Conservation (phyloP, 768 basidiomycete genomes). For the Symmetrospora coprosmae region DNA sequence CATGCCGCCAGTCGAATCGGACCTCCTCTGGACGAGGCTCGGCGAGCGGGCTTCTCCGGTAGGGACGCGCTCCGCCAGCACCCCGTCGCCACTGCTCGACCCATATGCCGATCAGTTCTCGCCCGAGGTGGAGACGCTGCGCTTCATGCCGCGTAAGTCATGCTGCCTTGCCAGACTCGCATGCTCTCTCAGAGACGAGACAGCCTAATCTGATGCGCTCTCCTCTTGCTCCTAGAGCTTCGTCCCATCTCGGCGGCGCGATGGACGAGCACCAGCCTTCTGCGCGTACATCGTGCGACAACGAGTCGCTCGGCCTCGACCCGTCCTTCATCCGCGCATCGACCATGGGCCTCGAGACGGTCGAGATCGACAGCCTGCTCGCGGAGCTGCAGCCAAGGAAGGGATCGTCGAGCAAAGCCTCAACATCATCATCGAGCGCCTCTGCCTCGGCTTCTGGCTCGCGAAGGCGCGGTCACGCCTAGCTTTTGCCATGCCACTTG, state of each 20-base stretch:
- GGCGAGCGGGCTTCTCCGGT: background rate
- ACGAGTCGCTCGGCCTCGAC: too few relatives aligned
- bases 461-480: background rate
- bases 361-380: background rate
- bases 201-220: too few relatives aligned
- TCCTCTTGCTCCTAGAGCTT: too few relatives aligned
- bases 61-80: too few relatives aligned
- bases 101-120: background rate
- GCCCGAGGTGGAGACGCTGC: background rate
- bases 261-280: too few relatives aligned
- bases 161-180: too few relatives aligned
- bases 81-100: background rate
- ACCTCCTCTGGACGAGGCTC: background rate
- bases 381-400: background rate
- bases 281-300: too few relatives aligned
- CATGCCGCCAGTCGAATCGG: background rate
- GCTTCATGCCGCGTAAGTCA: constrained; percentile 11
- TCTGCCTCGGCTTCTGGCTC: background rate
- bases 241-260: too few relatives aligned
- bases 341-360: background rate
- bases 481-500: too few relatives aligned
- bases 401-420: background rate
- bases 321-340: too few relatives aligned
- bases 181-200: too few relatives aligned
- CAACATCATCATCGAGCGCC: too few relatives aligned